Evolutionary conservation across 306 rosid genomes (phyloP), one percentile per base, ranked within the genome.

Genomic region (Rosa lucieae): DNA sequence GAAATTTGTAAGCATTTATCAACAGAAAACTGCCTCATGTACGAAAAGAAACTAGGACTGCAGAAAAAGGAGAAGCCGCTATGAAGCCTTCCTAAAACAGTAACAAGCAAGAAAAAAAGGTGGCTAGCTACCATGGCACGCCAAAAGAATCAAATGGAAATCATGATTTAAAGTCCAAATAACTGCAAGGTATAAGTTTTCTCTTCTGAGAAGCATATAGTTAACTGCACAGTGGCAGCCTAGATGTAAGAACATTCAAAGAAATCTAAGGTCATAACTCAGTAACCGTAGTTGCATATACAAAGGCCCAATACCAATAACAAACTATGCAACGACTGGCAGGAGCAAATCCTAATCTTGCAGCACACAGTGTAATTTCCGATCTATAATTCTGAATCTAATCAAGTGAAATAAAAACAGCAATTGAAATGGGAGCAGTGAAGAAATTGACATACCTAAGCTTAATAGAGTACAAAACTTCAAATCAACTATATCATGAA

Each of bases 1-100:
- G 82, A 72, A 39, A 67, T 55, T 75, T 44, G 5, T 74, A 39
- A 37, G 86, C 80, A 67, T 75, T 77, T 52, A 52, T 70, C 82
- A 81, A 68, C 44, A 48, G 67, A 37, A 62, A 40, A 39, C 76
- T 56, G 65, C 59, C 49, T 26, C 40, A 49, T 23, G 39, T 12
- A 67, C 10, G 5, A 9, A 40, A 48, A 49, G 55, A 3, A 73
- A 49, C 53, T 13, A 58, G 63, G 46, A 7, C 39, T 3, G n/a
- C 51, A 23, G 39, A 66, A 37, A 70, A 26, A 62, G 58, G 49
- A 62, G 17, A 43, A 69, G 21, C 67, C 32, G 26, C 59, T 55
- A 52, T 52, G 20, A 1, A 14, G 10, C 73, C 44, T 40, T 43
- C 77, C 23, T 26, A 44, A 55, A 55, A 55, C 26, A 55, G 61